Percentiles rank a stretch among this genome's conserved stretches.
phyloP scores from a whole-genome alignment of 2,329 filamentous ascomycete genomes.

The Biscogniauxia mediterranea region DNA sequence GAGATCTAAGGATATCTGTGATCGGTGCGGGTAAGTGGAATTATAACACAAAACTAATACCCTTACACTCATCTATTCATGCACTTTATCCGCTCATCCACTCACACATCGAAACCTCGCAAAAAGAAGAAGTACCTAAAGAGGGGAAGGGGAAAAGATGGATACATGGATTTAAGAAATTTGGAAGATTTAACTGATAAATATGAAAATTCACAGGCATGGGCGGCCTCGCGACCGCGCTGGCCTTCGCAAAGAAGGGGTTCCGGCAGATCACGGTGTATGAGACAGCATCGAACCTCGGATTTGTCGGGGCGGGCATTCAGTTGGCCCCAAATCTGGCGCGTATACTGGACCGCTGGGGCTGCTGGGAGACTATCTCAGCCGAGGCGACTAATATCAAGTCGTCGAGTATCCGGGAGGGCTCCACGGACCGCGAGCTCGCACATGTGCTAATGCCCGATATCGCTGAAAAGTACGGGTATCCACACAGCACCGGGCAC shows the following conservation, averaged over 20 bases:
- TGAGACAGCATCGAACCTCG: conserved; percentile 69
- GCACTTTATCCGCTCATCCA: too few relatives aligned
- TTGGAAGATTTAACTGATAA: neutral
- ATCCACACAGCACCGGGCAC: conserved; percentile 79
- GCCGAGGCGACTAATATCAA: conserved; percentile 68
- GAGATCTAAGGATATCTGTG: conserved; percentile 42
- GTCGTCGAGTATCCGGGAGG: conserved; percentile 73
- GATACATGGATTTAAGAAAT: neutral
- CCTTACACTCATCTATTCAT: neutral
- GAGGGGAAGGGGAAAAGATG: neutral
- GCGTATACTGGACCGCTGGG: conserved; percentile 69
- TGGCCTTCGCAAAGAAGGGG: conserved; percentile 73
- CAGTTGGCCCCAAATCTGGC: conserved; percentile 83
- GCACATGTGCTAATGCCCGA: conserved; percentile 68
- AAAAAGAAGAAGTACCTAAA: too few relatives aligned
- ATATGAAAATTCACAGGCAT: conserved; percentile 54
- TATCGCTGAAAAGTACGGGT: conserved; percentile 66
- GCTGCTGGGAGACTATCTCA: conserved; percentile 65
- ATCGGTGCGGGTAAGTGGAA: conserved; percentile 45
- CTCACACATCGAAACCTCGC: too few relatives aligned
- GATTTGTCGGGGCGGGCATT: conserved; percentile 82
- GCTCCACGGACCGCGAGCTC: conserved; percentile 66
- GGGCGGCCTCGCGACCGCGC: conserved; percentile 71
- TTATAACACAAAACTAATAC: neutral
- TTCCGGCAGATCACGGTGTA: conserved; percentile 73